A percentile compares a stretch with the other conserved stretches of the same genome.
phyloP scores from a whole-genome alignment of 2,329 filamentous ascomycete species.

The Aspergillus neotritici region DNA sequence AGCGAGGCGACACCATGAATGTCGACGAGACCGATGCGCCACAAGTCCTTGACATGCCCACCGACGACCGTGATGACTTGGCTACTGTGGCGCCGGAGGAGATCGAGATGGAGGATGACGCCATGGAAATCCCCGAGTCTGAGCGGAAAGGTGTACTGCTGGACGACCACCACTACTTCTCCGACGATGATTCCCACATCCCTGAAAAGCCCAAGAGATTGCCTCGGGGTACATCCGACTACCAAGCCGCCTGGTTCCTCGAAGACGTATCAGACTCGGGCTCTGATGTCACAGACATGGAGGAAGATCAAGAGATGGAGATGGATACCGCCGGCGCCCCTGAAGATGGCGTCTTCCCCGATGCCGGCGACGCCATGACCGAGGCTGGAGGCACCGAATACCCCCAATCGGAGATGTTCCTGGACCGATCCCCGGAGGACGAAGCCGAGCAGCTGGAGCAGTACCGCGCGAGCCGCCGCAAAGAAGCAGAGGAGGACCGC shows the following conservation, averaged over 20 bases:
- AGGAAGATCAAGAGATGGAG: constrained; percentile 51
- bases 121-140: constrained; percentile 47
- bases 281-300: constrained; percentile 74
- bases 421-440: constrained; percentile 72
- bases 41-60: constrained; percentile 63
- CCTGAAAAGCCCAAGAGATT: constrained; percentile 64
- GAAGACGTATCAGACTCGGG: constrained; percentile 75
- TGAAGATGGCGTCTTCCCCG: constrained; percentile 70
- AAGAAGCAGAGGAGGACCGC: constrained; percentile 80
- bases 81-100: constrained; percentile 83
- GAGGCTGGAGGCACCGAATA: constrained; percentile 83
- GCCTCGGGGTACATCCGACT: constrained; percentile 85
- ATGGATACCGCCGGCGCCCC: constrained; percentile 59
- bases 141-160: constrained; percentile 81
- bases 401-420: constrained; percentile 86
- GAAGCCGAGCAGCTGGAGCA: constrained; percentile 75
- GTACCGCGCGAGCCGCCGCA: constrained; percentile 70
- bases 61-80: constrained; percentile 75
- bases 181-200: constrained; percentile 67
- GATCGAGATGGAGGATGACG: constrained; percentile 67
- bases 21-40: constrained; percentile 53
- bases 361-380: constrained; percentile 54
- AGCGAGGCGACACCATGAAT: constrained; percentile 58
- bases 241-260: constrained; percentile 92
- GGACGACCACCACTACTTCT: constrained; percentile 97